Base-by-base conservation (phyloP, 495 filamentous ascomycete species). In the Trichoderma parareesei region DNA sequence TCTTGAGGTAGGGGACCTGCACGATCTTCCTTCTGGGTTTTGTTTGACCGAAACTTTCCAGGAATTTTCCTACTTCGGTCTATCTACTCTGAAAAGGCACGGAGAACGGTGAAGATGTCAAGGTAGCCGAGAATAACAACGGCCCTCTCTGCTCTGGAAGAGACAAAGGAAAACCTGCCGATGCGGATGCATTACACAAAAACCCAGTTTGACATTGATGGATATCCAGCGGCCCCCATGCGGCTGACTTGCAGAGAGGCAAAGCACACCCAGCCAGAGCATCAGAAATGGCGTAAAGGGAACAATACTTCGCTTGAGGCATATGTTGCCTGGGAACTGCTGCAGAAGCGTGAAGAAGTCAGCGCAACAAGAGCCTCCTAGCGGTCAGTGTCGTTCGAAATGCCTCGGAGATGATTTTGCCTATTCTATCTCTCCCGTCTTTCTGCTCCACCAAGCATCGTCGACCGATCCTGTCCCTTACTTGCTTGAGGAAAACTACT, bases 311-410 rank as follows among this genome's bases (percentile, higher is more conserved):
- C 53, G 53, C 4, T 35, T 38, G 11, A 33, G 16, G 16, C 27
- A 57, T 35, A 33, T 4, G 7, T 37, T 57, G 53, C 33, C 33
- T 27, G 27, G 13, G 53, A 33, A 35, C 10, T 57, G 53, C 18
- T 57, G 53, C 53, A 57, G 53, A 57, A 57, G 10, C 11, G 33
- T 57, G 53, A 57, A 57, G 53, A 57, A 57, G 14, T 37, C 53
- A 37, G 14, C 53, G 16, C 53, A 57, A 57, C 53, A 57, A 37
- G 53, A 18, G 53, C 33, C 33, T 37, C 7, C 35, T 4, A 9
- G 53, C 37, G 53, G 53, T 57, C 53, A 57, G 53, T 57, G 53
- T 37, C 27, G 37, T 57, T 33, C 14, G 27, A 13, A 37, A 2
- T 13, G 2, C 37, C 20, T 16, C 37, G 10, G 14, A 48, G 5